A percentile compares a stretch with the other conserved stretches of the same genome.
phyloP scores from a whole-genome alignment of 768 basidiomycete genomes.

The Cystobasidium onofrii region DNA sequence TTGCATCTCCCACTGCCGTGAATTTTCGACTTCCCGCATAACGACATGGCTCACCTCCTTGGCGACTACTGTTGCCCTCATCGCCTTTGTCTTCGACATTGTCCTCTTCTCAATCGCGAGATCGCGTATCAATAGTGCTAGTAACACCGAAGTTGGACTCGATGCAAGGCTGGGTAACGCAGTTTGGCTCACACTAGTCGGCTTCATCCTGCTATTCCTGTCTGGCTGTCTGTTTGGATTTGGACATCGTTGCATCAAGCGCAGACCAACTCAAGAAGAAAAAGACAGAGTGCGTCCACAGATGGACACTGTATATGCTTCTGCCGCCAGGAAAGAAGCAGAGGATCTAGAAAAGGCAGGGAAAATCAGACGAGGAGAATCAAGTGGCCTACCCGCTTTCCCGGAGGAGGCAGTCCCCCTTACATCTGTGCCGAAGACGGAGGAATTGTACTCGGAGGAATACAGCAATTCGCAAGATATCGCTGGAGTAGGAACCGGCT shows the following conservation, averaged over 20 bases:
- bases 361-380: not conserved
- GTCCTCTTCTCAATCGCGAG: conserved; percentile 83
- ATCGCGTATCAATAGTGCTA: conserved; percentile 64
- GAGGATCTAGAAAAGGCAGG: conserved; percentile 1
- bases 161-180: conserved; percentile 71
- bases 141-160: conserved; percentile 51
- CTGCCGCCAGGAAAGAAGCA: conserved; percentile 21
- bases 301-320: conserved; percentile 27
- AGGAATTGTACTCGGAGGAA: conserved; percentile 1
- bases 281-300: conserved; percentile 18
- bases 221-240: conserved; percentile 78
- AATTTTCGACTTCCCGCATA: conserved; percentile 55
- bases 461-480: not conserved
- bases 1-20: conserved; percentile 75
- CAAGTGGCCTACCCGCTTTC: conserved; percentile 23
- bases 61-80: conserved; percentile 65
- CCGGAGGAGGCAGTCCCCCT: conserved; percentile 21
- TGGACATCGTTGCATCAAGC: conserved; percentile 73
- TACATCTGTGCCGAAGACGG: conserved; percentile 2
- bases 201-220: conserved; percentile 78
- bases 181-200: conserved; percentile 81
- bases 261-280: conserved; percentile 44
- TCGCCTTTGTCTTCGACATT: conserved; percentile 89
- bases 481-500: conserved; percentile 14
- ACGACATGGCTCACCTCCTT: conserved; percentile 51